Base-by-base conservation (phyloP, 495 filamentous ascomycete species). In the Hypoxylon fuscum region DNA sequence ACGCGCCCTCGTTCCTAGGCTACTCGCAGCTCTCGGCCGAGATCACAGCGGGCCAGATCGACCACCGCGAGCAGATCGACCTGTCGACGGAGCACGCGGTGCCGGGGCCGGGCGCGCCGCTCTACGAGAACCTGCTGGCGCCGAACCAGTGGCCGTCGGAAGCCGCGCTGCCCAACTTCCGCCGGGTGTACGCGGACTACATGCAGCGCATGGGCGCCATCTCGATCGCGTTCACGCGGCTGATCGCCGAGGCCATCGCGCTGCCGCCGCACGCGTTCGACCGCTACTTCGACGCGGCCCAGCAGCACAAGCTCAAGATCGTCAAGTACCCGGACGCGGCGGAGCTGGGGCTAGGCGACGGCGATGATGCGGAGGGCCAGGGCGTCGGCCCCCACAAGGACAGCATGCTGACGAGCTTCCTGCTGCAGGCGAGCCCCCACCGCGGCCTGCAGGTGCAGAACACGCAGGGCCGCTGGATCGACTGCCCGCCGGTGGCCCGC, bases 321-420 rank as follows among this genome's bases (percentile, higher is more conserved):
- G 85, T 97, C 62, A 96, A 95, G 73, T 97, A 96, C 64, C 88
- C 90, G 0, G 86, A 90, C 68, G 75, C 85, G 1, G 72, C 80
- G 3, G 70, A 74, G 57, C 69, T 87, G 5, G 75, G 74, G 10
- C 58, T 77, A 7, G 45, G 21, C 2, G 68, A 77, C 9, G 70
- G 87, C 31, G 78, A 76, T 2, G 12, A n/a, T 14, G 75, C 74
- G 31, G 66, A 81, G 45, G 81, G 83, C 8, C 87, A 90, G 68
- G 93, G 93, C 17, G 92, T 96, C 1, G 93, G 95, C 0, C 89
- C 95, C 7, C 95, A 98, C 74, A 98, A 98, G 72, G 95, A 98
- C 74, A 89, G 85, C 45, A 94, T 94, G 83, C 84, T 97, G 35
- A 87, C 88, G 9, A 90, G 86, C 17, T 97, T 94, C 73, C 83